Percentiles rank a stretch among this genome's conserved stretches.
Conservation (phyloP, 805 yeast species). For the Myxozyma udenii region DNA sequence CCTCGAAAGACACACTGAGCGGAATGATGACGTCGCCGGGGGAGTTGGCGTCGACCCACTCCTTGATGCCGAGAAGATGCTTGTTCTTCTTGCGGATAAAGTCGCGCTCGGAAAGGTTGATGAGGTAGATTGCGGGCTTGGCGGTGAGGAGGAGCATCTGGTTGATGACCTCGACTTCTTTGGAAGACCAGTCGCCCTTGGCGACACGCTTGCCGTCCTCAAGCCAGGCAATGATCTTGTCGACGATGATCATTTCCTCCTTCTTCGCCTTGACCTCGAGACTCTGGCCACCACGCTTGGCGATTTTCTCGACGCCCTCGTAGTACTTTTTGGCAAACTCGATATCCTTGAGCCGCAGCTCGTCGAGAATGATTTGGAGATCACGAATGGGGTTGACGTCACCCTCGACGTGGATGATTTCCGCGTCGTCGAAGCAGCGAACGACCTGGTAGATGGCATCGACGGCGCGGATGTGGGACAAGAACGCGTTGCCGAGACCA, state of each 20-base stretch:
- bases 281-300: conserved; percentile 84
- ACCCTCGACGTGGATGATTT: conserved; percentile 93
- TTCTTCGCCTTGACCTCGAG: conserved; percentile 85
- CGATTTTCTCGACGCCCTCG: conserved; percentile 73
- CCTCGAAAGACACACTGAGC: conserved; percentile 88
- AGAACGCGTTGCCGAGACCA: conserved; percentile 96
- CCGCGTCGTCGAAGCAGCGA: conserved; percentile 96
- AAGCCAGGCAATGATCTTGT: conserved; percentile 68
- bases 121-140: conserved; percentile 88
- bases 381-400: conserved; percentile 95
- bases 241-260: conserved; percentile 75
- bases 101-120: conserved; percentile 86
- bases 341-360: conserved; percentile 92
- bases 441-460: conserved; percentile 98
- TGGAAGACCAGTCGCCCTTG: conserved; percentile 79
- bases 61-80: conserved; percentile 73
- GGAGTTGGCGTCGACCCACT: conserved; percentile 85
- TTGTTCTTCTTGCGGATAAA: conserved; percentile 85
- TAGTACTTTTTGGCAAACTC: conserved; percentile 86
- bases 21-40: conserved; percentile 92
- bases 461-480: conserved; percentile 93
- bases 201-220: conserved; percentile 86
- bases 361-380: conserved; percentile 84
- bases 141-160: conserved; percentile 84
- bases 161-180: conserved; percentile 90